phyloP scores from a whole-genome alignment of 148 eudicot genomes.

The Fagopyrum tataricum region DNA sequence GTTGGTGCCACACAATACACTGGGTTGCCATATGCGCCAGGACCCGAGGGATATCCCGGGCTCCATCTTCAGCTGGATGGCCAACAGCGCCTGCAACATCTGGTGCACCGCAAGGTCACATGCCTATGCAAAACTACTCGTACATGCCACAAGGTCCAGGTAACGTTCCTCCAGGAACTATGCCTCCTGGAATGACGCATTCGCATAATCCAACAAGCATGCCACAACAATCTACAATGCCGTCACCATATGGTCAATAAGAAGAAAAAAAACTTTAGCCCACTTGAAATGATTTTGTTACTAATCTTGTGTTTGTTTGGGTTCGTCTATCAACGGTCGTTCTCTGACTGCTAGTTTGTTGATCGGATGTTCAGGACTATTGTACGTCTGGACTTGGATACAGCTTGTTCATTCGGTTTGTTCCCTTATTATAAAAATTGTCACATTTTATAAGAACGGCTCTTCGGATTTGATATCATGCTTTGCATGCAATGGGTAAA shows the following conservation, averaged over 20 bases:
- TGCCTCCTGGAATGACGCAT: slow-evolving; percentile 13
- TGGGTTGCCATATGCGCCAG: not conserved
- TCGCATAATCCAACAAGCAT: slow-evolving; percentile 2
- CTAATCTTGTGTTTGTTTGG: not conserved
- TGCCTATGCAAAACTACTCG: not conserved
- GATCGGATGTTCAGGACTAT: not conserved
- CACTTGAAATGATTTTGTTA: not conserved
- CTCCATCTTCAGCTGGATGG: slow-evolving; percentile 14
- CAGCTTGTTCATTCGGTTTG: not conserved
- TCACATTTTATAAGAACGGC: not conserved
- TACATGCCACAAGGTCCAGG: slow-evolving; percentile 13
- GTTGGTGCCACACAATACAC: slow-evolving; percentile 7
- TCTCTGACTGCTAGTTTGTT: not conserved
- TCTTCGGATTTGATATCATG: not conserved
- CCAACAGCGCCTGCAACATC: not conserved
- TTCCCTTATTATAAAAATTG: not conserved
- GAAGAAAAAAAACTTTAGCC: not conserved
- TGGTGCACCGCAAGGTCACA: not conserved
- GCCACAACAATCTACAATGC: slow-evolving; percentile 4
- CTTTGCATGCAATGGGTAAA: not conserved
- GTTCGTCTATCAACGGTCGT: not conserved
- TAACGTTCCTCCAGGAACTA: slow-evolving; percentile 11
- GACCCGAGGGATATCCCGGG: slow-evolving; percentile 4
- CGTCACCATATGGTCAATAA: slow-evolving; percentile 9
- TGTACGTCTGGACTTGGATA: not conserved